Conservation (phyloP, 2,329 filamentous ascomycete genomes). For the Mariannaea elegans region DNA sequence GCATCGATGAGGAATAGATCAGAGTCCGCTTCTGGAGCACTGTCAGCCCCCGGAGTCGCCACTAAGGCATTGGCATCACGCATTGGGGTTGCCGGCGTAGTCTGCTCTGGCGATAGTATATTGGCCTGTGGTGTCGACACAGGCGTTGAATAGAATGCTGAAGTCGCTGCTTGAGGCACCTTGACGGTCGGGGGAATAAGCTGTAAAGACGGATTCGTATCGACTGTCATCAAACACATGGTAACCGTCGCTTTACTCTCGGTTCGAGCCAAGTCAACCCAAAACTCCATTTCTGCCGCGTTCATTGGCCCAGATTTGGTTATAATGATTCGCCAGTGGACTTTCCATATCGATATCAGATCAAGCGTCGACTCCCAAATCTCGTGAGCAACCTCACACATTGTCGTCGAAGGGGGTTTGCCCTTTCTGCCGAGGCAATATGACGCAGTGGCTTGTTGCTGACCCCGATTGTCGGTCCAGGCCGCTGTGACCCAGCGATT, state of each 20-base stretch:
- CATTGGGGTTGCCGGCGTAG: slow-evolving; percentile 59
- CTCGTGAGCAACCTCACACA: slow-evolving; percentile 74
- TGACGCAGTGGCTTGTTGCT: slow-evolving; percentile 75
- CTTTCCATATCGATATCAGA: slow-evolving; percentile 74
- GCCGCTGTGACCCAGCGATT: slow-evolving; percentile 81
- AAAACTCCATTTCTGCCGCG: slow-evolving; percentile 69
- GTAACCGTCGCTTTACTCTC: slow-evolving; percentile 62
- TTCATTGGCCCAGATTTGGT: slow-evolving; percentile 77
- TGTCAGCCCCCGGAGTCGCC: slow-evolving; percentile 57
- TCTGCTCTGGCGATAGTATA: slow-evolving; percentile 69
- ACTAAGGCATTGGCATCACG: slow-evolving; percentile 49
- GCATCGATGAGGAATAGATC: slow-evolving; percentile 77
- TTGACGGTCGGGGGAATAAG: slow-evolving; percentile 65
- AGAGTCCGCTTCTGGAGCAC: slow-evolving; percentile 51
- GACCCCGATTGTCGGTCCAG: slow-evolving; percentile 82
- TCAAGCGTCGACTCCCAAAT: slow-evolving; percentile 82
- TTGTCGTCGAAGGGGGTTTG: slow-evolving; percentile 58
- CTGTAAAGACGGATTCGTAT: slow-evolving; percentile 71
- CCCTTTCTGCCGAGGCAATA: slow-evolving; percentile 75
- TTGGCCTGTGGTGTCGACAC: slow-evolving; percentile 72
- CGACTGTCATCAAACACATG: slow-evolving; percentile 70
- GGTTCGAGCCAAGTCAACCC: slow-evolving; percentile 61
- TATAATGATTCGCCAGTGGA: slow-evolving; percentile 81
- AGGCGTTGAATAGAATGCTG: slow-evolving; percentile 67
- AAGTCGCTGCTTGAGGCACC: slow-evolving; percentile 54